A percentile compares a stretch with the other conserved stretches of the same genome.
These are phyloP conservation scores for Exophiala sp. DNA, from an alignment of 2,329 filamentous ascomycete species.

Conservation along the genomic window DNA sequence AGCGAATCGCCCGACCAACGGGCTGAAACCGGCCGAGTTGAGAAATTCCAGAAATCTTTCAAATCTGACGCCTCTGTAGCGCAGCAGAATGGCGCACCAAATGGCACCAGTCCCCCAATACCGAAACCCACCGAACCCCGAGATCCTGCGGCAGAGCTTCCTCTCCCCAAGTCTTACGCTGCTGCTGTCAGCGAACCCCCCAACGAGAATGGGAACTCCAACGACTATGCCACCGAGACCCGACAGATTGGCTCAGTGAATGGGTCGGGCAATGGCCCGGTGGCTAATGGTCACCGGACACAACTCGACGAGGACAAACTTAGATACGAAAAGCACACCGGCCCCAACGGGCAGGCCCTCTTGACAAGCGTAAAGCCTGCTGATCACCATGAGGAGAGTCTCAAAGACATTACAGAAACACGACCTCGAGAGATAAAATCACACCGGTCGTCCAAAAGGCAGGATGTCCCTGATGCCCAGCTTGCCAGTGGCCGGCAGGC, in stretches of 20 bases:
- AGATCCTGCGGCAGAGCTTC: conserved; percentile 32
- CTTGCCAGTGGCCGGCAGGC: conserved; percentile 49
- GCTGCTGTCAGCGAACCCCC: conserved; percentile 29
- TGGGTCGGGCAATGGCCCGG: neutral
- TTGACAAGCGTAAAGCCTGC: conserved; percentile 43
- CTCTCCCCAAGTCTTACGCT: conserved; percentile 39
- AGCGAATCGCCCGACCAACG: conserved; percentile 7
- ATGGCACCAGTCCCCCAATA: conserved; percentile 12
- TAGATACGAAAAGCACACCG: conserved; percentile 42
- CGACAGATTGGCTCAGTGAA: conserved; percentile 4
- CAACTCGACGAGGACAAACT: conserved; percentile 30
- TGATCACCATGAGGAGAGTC: conserved; percentile 35
- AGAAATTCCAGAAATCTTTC: no score
- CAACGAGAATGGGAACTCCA: conserved; percentile 10
- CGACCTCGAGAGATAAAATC: conserved; percentile 28
- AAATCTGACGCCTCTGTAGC: neutral
- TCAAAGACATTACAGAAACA: conserved; percentile 32
- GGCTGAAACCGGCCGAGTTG: conserved; percentile 6
- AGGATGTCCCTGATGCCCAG: conserved; percentile 18
- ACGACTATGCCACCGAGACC: neutral
- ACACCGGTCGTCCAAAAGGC: conserved; percentile 30
- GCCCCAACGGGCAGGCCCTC: conserved; percentile 40
- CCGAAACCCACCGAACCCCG: conserved; percentile 32
- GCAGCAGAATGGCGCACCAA: neutral
- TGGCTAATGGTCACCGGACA: conserved; percentile 23